Conservation (phyloP, 73 alveolate genomes). For the Stentor coeruleus region DNA sequence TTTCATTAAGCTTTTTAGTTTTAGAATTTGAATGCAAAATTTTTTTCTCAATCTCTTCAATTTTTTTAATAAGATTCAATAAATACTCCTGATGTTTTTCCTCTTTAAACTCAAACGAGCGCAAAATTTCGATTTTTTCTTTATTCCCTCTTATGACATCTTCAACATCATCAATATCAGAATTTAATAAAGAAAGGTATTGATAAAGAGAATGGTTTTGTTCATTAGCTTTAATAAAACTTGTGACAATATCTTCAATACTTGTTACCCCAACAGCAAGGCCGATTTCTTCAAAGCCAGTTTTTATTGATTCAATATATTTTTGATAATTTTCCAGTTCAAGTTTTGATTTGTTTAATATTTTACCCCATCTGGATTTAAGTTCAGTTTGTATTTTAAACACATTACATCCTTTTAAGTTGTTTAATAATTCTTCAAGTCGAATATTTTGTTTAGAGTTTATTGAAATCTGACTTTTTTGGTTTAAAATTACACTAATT, state of each 20-base stretch:
- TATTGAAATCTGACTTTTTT: background rate
- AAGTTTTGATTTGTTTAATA: too few relatives aligned
- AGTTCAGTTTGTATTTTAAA: background rate
- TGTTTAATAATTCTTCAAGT: background rate
- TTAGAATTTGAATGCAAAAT: background rate
- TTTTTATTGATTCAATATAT: background rate
- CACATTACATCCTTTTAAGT: background rate
- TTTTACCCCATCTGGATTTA: background rate
- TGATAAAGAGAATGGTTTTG: background rate
- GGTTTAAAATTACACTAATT: background rate
- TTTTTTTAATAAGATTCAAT: too few relatives aligned
- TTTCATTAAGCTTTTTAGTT: background rate
- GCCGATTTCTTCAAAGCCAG: background rate
- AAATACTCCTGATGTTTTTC: background rate
- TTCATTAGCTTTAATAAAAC: background rate
- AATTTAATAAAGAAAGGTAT: background rate
- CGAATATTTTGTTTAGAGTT: background rate
- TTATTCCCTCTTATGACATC: background rate
- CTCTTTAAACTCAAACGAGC: background rate
- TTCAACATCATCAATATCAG: background rate
- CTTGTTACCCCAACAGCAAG: background rate
- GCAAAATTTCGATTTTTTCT: background rate
- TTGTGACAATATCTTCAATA: background rate
- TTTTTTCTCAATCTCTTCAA: background rate
- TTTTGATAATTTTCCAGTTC: background rate